These are phyloP conservation scores for Striga asiatica DNA, from an alignment of 257 asterid genomes.

Conservation along the genomic window DNA sequence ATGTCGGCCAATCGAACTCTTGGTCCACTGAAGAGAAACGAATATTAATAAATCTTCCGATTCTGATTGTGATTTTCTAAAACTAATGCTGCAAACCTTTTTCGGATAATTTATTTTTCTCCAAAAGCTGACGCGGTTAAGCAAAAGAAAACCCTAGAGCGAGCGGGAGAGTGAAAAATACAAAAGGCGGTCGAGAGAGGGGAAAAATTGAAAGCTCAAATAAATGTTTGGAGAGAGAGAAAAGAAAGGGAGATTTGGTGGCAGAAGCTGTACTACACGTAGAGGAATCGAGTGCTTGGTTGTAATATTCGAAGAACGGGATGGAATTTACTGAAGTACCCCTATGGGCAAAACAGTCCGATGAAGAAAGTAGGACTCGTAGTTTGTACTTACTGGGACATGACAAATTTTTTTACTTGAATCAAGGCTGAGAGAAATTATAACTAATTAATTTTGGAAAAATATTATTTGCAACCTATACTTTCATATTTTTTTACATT, in stretches of 20 bases:
- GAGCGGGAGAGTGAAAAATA: slow-evolving; percentile 16
- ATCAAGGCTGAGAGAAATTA: too few relatives aligned
- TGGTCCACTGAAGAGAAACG: slow-evolving; percentile 2
- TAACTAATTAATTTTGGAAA: too few relatives aligned
- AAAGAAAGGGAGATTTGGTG: slow-evolving; percentile 23
- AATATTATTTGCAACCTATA: too few relatives aligned
- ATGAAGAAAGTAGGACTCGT: too few relatives aligned
- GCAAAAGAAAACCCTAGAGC: slow-evolving; percentile 35
- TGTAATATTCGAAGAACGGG: neutral
- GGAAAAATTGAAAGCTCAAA: slow-evolving; percentile 16
- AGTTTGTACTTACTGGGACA: too few relatives aligned
- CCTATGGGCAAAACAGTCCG: neutral
- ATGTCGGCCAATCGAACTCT: slow-evolving; percentile 12
- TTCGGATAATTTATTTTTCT: too few relatives aligned
- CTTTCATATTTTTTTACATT: too few relatives aligned
- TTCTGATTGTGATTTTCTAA: too few relatives aligned
- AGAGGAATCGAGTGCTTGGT: slow-evolving; percentile 18
- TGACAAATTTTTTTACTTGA: too few relatives aligned
- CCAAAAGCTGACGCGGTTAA: slow-evolving; percentile 32
- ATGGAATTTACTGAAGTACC: slow-evolving; percentile 15
- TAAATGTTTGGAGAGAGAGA: slow-evolving; percentile 9
- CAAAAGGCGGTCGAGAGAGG: slow-evolving; percentile 30
- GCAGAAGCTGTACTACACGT: slow-evolving; percentile 25
- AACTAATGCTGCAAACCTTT: too few relatives aligned
- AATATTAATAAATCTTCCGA: too few relatives aligned